phyloP scores from a whole-genome alignment of 805 yeast species.

The Yarrowia sp. region DNA sequence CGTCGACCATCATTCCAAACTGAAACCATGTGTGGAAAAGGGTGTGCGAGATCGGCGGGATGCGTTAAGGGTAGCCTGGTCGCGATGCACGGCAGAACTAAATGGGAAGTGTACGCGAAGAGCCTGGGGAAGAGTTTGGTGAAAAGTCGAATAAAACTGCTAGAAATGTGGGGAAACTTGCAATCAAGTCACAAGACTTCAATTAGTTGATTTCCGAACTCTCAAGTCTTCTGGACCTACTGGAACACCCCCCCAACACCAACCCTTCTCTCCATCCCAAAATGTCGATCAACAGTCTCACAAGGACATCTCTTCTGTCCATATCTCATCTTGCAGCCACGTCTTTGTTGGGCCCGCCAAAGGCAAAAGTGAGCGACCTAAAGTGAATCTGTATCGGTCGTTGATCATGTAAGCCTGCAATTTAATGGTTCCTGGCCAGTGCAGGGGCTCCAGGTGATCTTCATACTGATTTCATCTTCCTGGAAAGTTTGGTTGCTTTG shows the following conservation, averaged over 20 bases:
- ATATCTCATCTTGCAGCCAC: conserved; percentile 31
- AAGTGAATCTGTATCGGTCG: conserved; percentile 13
- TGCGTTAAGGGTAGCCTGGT: conserved; percentile 9
- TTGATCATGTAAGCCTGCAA: neutral
- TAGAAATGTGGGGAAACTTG: neutral
- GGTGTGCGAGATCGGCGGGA: conserved; percentile 23
- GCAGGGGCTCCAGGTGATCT: too few relatives aligned
- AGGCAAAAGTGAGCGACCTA: conserved; percentile 11
- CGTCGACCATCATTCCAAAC: conserved; percentile 34
- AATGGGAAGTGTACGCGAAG: conserved; percentile 20
- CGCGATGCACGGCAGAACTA: conserved; percentile 10
- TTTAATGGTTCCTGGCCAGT: too few relatives aligned
- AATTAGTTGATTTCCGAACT: neutral
- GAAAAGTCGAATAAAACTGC: neutral
- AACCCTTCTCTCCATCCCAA: too few relatives aligned
- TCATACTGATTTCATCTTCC: too few relatives aligned
- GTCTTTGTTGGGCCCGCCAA: conserved; percentile 8
- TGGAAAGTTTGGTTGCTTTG: too few relatives aligned
- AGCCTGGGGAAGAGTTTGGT: neutral
- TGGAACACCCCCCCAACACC: too few relatives aligned
- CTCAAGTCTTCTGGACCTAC: too few relatives aligned
- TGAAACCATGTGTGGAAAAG: conserved; percentile 31
- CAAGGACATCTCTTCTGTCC: conserved; percentile 13
- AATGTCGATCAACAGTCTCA: conserved; percentile 17
- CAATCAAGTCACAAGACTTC: neutral